Evolutionary conservation across 306 rosid genomes (phyloP), one percentile per base, ranked within the genome.

Genomic region (Luffa aegyptiaca): DNA sequence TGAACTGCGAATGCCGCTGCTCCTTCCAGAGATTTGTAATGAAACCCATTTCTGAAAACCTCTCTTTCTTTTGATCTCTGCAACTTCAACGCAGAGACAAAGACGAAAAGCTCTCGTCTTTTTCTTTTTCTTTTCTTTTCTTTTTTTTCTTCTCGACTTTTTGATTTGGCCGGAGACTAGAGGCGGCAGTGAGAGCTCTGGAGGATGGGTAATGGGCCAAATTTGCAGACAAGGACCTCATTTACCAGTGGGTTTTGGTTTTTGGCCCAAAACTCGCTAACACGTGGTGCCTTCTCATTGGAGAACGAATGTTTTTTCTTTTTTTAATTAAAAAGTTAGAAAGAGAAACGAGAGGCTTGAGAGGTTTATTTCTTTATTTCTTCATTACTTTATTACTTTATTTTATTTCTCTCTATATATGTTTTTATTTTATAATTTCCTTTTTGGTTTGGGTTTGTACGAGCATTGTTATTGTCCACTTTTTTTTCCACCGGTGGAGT

Each of bases 21-120:
- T 86, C 90, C 88, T 89, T 93, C 82, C 86, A 80, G 49, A 84
- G 83, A 81, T 48, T 88, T 57, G 85, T 48, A 33, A 57, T 51
- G 52, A 75, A 45, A 3, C 84, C 86, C 94, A 91, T 91, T 78
- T 84, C 16, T 12, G 8, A 18, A 16, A 14, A 11, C 65, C 61
- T 46, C 5, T 0, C 44, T 37, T 18, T 18, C 48, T 76, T 18
- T 17, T 10, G 39, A 21, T 44, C 10, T 70, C 77, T 73, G 44
- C 61, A 49, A 48, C 44, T 73, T 73, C 59, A 26, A 49, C 11
- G 44, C 21, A 70, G 14, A 33, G 26, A 49, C 36, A 14, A 33
- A 73, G 55, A 73, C 42, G 59, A 73, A 49, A 49, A 48, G 36
- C 55, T 70, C 39, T 71, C 11, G 1, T 0, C 42, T 31, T 48